Evolutionary conservation across 345 rosid genomes (phyloP).

Genomic region (Dovyalis caffra): DNA sequence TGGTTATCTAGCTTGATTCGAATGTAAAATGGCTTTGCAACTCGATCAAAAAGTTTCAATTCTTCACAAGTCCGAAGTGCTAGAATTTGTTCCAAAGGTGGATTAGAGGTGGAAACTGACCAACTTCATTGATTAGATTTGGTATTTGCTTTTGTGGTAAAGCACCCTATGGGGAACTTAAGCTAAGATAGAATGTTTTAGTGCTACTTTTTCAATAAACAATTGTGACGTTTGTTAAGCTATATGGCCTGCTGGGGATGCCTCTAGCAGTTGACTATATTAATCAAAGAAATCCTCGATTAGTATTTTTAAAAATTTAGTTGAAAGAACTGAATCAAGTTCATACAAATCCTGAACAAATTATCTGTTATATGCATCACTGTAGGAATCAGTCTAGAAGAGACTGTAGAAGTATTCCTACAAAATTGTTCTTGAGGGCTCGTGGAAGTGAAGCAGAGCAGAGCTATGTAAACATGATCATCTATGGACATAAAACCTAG

Average conservation of each 20-base stretch:
- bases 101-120: not conserved
- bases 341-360: not conserved
- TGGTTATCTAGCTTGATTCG: not conserved
- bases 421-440: not conserved
- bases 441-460: not conserved
- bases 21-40: not conserved
- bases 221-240: not conserved
- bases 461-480: not conserved
- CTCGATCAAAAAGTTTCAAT: too few species aligned
- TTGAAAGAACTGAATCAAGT: not conserved
- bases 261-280: not conserved
- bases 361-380: not conserved
- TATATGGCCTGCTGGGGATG: not conserved
- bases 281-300: not conserved
- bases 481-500: too few species aligned
- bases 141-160: not conserved
- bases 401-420: not conserved
- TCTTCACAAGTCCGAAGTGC: not conserved
- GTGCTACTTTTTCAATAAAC: constrained; percentile 1
- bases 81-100: constrained; percentile 6
- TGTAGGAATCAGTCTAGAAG: not conserved
- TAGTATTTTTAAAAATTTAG: not conserved
- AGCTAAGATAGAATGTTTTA: not conserved
- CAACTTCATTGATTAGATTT: not conserved
- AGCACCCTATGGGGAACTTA: not conserved